A percentile compares a stretch with the other conserved stretches of the same genome.
These are phyloP conservation scores for Eutypa lata DNA, from an alignment of 2,329 filamentous ascomycete species.

Conservation along the genomic window DNA sequence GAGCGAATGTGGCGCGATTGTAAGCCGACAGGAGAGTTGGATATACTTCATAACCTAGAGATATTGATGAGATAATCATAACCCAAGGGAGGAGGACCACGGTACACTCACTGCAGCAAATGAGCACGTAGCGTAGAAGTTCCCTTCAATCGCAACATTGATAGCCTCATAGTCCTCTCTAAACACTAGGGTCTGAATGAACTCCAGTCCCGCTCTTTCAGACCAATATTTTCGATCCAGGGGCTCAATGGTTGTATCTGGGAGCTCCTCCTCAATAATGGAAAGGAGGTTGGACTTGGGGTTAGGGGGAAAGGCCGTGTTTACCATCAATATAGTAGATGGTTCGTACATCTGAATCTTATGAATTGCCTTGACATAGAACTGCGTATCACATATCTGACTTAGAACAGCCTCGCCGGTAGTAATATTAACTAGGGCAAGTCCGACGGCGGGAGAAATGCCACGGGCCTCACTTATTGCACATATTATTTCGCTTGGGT, in stretches of 20 bases:
- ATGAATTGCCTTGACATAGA: conserved; percentile 83
- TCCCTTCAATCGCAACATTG: conserved; percentile 75
- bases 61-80: conserved; percentile 10
- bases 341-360: conserved; percentile 81
- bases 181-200: conserved; percentile 76
- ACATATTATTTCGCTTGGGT: conserved; percentile 74
- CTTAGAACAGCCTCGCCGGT: conserved; percentile 82
- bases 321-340: conserved; percentile 74
- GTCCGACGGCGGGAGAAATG: conserved; percentile 76
- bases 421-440: conserved; percentile 83
- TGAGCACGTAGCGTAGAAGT: conserved; percentile 81
- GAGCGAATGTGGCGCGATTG: conserved; percentile 75
- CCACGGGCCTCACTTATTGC: conserved; percentile 86
- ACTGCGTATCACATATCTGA: conserved; percentile 90
- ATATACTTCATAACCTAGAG: conserved; percentile 75
- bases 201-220: conserved; percentile 72
- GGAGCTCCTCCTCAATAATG: conserved; percentile 70
- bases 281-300: conserved; percentile 70
- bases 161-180: conserved; percentile 76
- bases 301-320: conserved; percentile 62
- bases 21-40: conserved; percentile 64
- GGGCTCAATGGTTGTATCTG: conserved; percentile 57
- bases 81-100: background rate
- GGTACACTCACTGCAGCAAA: conserved; percentile 71
- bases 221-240: conserved; percentile 82